These are phyloP conservation scores for Magnusiomyces sp. DNA, from an alignment of 1,139 yeast species.

Conservation along the genomic window DNA sequence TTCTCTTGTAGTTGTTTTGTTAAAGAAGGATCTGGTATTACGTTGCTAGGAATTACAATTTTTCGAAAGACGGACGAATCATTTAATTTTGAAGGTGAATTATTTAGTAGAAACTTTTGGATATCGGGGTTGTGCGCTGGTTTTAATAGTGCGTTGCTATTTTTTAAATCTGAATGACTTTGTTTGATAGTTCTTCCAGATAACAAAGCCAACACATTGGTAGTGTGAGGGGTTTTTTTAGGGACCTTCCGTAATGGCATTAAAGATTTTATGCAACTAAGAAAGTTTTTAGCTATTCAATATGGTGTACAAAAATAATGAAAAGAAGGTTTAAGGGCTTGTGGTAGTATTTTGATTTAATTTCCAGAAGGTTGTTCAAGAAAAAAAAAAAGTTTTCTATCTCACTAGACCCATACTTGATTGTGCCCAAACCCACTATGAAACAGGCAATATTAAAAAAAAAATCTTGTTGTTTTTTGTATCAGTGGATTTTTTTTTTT, in stretches of 20 bases:
- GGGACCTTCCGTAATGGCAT: constrained; percentile 2
- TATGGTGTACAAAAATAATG: too few species aligned
- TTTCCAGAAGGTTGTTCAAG: too few species aligned
- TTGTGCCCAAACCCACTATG: too few species aligned
- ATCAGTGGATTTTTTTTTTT: background rate
- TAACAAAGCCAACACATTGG: background rate
- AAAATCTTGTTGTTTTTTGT: background rate
- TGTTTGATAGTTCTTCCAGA: background rate
- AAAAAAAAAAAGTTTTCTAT: too few species aligned
- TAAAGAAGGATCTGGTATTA: constrained; percentile 1
- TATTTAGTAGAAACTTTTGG: background rate
- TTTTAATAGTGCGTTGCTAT: background rate
- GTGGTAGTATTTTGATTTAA: too few species aligned
- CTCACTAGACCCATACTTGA: too few species aligned
- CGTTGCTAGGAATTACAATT: background rate
- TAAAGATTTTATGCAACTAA: background rate
- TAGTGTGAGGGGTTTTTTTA: constrained; percentile 4
- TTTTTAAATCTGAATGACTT: background rate
- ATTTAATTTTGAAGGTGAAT: background rate
- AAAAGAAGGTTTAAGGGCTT: too few species aligned
- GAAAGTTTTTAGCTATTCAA: too few species aligned
- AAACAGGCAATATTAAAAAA: background rate
- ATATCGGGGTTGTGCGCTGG: background rate
- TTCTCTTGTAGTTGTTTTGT: constrained; percentile 17
- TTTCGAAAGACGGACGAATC: background rate